Conservation (phyloP, 2,329 filamentous ascomycete species). For the Xylariaceae sp. region DNA sequence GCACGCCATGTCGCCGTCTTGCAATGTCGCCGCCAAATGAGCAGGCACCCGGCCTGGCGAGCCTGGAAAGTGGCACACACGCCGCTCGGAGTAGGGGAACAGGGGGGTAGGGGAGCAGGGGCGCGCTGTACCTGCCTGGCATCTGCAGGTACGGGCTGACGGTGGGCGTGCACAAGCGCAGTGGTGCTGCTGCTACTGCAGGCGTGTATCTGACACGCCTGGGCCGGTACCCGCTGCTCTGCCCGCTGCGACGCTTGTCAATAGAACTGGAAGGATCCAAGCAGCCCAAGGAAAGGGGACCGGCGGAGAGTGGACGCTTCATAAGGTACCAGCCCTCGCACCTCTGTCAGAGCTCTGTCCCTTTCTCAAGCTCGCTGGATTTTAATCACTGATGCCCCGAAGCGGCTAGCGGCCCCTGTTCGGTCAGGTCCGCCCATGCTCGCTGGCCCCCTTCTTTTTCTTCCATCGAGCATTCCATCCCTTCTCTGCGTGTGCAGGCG, state of each 20-base stretch:
- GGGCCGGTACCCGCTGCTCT: background rate
- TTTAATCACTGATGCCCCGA: background rate
- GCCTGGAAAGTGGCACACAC: no score
- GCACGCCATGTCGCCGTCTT: no score
- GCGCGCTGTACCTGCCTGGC: constrained; percentile 18
- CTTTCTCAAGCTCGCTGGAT: background rate
- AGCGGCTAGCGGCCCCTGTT: background rate
- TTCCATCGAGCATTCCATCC: background rate
- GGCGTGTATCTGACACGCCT: no score
- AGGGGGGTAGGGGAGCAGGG: background rate
- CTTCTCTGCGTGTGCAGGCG: background rate
- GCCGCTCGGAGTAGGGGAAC: background rate
- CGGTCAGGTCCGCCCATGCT: background rate
- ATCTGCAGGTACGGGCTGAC: constrained; percentile 20
- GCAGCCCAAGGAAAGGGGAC: background rate
- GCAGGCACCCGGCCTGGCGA: constrained; percentile 12
- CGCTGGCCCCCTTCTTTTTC: background rate
- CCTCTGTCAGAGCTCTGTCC: background rate
- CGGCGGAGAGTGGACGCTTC: background rate
- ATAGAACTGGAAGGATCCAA: background rate
- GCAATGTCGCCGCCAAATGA: constrained; percentile 5
- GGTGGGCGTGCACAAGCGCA: constrained; percentile 10
- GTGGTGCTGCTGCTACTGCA: background rate
- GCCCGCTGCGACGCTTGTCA: background rate
- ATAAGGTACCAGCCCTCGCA: background rate